A percentile compares a stretch with the other conserved stretches of the same genome.
These are phyloP conservation scores for Sclerotinia sclerotiorum DNA, from an alignment of 2,329 filamentous ascomycete genomes.

Conservation along the genomic window DNA sequence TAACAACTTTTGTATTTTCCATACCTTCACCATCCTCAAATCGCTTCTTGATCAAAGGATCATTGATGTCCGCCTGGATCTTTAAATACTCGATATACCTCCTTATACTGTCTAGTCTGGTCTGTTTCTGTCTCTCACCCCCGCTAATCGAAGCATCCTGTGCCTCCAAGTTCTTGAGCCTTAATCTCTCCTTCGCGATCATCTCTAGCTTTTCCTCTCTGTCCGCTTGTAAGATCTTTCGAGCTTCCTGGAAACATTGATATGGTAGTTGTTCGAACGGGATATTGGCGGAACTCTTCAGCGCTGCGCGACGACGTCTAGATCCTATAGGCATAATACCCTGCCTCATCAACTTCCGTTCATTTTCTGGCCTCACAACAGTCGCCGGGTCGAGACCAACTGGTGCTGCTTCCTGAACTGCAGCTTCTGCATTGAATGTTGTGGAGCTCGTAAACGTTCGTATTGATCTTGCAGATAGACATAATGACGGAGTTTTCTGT, in stretches of 20 bases:
- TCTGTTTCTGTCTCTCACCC: conserved; percentile 64
- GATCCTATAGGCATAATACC: conserved; percentile 77
- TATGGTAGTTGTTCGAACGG: conserved; percentile 94
- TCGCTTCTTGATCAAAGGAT: conserved; percentile 86
- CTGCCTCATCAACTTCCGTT: conserved; percentile 66
- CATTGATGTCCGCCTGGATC: conserved; percentile 90
- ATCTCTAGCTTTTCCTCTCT: conserved; percentile 74
- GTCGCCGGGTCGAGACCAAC: conserved; percentile 63
- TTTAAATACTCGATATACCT: conserved; percentile 75
- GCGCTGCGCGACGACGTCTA: conserved; percentile 74
- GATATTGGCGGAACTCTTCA: conserved; percentile 62
- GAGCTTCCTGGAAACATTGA: conserved; percentile 96
- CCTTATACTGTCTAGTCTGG: conserved; percentile 67
- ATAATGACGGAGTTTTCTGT: conserved; percentile 43
- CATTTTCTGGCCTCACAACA: conserved; percentile 62
- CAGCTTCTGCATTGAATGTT: conserved; percentile 41
- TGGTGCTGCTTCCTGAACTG: conserved; percentile 41
- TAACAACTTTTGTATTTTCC: conserved; percentile 34
- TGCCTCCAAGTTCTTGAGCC: conserved; percentile 66
- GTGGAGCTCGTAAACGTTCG: conserved; percentile 40
- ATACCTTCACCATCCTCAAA: conserved; percentile 90
- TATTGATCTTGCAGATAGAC: conserved; percentile 32
- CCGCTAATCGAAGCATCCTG: conserved; percentile 57
- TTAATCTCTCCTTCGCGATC: conserved; percentile 65
- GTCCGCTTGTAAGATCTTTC: conserved; percentile 77